Conservation (phyloP, 768 basidiomycete species). For the Cystoderma amianthinum region DNA sequence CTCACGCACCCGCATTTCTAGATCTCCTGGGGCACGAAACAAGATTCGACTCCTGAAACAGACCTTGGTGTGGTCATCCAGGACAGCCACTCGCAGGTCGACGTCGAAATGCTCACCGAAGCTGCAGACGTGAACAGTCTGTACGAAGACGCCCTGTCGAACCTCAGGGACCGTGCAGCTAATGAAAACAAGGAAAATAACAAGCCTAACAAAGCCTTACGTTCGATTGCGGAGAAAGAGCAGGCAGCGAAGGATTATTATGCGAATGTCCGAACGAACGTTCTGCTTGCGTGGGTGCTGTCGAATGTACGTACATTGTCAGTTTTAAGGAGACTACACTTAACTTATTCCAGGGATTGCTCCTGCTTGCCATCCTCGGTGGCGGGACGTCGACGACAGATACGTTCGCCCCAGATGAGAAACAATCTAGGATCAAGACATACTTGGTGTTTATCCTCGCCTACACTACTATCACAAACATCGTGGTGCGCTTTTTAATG, state of each 20-base stretch:
- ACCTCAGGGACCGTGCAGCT: slow-evolving; percentile 39
- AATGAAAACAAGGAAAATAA: slow-evolving; percentile 16
- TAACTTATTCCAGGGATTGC: slow-evolving; percentile 43
- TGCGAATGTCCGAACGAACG: slow-evolving; percentile 81
- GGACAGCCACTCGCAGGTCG: slow-evolving; percentile 75
- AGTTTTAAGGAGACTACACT: neutral
- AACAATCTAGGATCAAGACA: slow-evolving; percentile 54
- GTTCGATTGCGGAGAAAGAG: slow-evolving; percentile 55
- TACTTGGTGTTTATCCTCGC: slow-evolving; percentile 78
- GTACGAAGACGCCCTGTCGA: slow-evolving; percentile 78
- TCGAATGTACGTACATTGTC: slow-evolving; percentile 52
- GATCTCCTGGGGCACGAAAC: slow-evolving; percentile 97
- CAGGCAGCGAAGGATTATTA: slow-evolving; percentile 81
- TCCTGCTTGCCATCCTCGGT: slow-evolving; percentile 63
- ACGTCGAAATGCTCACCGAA: slow-evolving; percentile 80
- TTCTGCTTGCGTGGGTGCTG: slow-evolving; percentile 73
- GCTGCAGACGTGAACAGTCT: slow-evolving; percentile 77
- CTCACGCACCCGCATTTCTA: too few relatives aligned
- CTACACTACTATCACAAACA: slow-evolving; percentile 76
- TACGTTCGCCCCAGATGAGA: slow-evolving; percentile 48
- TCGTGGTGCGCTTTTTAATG: slow-evolving; percentile 33
- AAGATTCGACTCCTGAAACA: slow-evolving; percentile 62
- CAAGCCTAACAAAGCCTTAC: slow-evolving; percentile 14
- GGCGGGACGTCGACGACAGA: slow-evolving; percentile 40
- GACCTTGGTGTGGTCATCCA: slow-evolving; percentile 84